phyloP scores from a whole-genome alignment of 2,329 filamentous ascomycete species.

The Cadophora luteo-olivacea region DNA sequence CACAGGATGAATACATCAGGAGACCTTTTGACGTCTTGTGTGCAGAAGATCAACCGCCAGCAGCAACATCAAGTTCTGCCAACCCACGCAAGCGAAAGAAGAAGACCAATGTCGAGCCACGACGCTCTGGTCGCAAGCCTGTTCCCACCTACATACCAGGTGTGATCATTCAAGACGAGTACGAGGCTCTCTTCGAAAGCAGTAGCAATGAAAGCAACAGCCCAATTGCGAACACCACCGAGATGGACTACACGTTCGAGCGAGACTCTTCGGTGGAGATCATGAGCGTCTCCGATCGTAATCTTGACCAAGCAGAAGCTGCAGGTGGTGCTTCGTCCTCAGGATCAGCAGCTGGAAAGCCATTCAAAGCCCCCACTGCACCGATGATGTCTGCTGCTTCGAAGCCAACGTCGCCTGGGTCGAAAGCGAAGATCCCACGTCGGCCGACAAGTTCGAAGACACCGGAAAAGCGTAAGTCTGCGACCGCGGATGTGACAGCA shows the following conservation, averaged over 20 bases:
- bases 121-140: background rate
- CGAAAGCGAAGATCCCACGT: background rate
- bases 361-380: background rate
- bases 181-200: background rate
- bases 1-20: background rate
- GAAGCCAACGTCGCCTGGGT: background rate
- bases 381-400: background rate
- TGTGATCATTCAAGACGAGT: background rate
- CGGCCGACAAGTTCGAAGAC: background rate
- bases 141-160: background rate
- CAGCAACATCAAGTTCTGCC: background rate
- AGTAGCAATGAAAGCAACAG: background rate
- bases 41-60: background rate
- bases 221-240: background rate
- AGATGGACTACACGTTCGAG: background rate
- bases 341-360: background rate
- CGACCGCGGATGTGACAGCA: background rate
- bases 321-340: too few species aligned
- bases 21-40: background rate
- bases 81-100: slow-evolving; percentile 10
- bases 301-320: background rate
- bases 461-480: background rate
- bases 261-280: background rate
- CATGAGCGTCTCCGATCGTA: background rate
- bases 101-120: background rate